Conservation (phyloP, 2,329 filamentous ascomycete genomes). For the Hypoxylon sp. region DNA sequence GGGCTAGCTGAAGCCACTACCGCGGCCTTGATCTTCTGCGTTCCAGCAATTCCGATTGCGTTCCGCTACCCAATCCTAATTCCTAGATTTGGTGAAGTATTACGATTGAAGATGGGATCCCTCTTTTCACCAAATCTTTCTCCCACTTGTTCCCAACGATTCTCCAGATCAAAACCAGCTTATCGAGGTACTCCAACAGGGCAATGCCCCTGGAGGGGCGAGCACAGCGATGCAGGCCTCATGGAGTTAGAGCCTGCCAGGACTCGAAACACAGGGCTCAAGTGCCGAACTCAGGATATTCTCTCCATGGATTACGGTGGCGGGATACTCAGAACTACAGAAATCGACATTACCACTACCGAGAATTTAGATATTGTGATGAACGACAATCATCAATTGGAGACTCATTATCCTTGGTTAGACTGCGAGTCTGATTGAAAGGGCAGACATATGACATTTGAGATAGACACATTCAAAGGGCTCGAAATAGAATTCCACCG, state of each 20-base stretch:
- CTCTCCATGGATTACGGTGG: neutral
- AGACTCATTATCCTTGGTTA: neutral
- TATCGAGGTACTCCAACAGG: neutral
- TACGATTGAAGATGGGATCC: neutral
- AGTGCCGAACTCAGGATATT: neutral
- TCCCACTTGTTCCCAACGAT: neutral
- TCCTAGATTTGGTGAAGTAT: neutral
- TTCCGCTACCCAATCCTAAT: neutral
- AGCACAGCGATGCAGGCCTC: neutral
- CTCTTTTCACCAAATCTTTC: neutral
- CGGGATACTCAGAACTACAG: conserved; percentile 13
- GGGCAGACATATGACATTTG: neutral
- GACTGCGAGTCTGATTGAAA: conserved; percentile 11
- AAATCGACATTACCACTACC: conserved; percentile 5
- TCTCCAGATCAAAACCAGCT: neutral
- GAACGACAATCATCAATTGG: neutral
- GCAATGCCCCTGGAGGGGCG: conserved; percentile 1
- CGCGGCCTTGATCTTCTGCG: conserved; percentile 3
- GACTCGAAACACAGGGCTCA: neutral
- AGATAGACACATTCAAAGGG: neutral
- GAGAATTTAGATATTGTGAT: neutral
- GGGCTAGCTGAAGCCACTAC: conserved; percentile 6
- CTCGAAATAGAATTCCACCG: no score
- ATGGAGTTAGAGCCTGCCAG: neutral
- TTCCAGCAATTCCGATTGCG: conserved; percentile 2